phyloP scores from a whole-genome alignment of 2,329 filamentous ascomycete genomes.

The Colletotrichum kahawae region DNA sequence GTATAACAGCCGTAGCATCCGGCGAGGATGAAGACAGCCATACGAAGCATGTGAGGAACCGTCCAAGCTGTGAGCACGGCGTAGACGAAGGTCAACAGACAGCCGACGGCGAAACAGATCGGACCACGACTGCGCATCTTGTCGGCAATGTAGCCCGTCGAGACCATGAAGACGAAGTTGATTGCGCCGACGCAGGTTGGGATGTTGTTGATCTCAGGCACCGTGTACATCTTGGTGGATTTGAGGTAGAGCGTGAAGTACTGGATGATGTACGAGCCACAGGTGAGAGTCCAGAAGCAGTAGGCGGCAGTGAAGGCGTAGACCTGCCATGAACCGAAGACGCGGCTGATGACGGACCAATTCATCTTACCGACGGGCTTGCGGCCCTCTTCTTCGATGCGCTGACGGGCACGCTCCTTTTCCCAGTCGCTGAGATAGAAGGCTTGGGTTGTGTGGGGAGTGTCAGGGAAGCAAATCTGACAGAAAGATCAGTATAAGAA shows the following conservation, averaged over 20 bases:
- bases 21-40: slow-evolving; percentile 43
- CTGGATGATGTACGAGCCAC: slow-evolving; percentile 43
- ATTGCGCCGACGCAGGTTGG: slow-evolving; percentile 47
- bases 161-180: slow-evolving; percentile 46
- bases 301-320: slow-evolving; percentile 47
- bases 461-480: slow-evolving; percentile 42
- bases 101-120: slow-evolving; percentile 39
- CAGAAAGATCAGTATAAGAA: background rate
- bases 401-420: slow-evolving; percentile 65
- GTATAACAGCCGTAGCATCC: slow-evolving; percentile 48
- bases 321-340: slow-evolving; percentile 47
- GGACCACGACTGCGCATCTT: slow-evolving; percentile 39
- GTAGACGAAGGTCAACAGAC: slow-evolving; percentile 39
- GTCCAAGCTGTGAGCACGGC: slow-evolving; percentile 41
- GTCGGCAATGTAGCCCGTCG: slow-evolving; percentile 39
- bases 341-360: slow-evolving; percentile 39
- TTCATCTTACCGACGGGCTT: slow-evolving; percentile 40
- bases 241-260: slow-evolving; percentile 47
- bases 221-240: slow-evolving; percentile 34
- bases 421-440: slow-evolving; percentile 58
- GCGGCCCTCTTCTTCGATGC: slow-evolving; percentile 66
- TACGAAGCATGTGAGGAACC: slow-evolving; percentile 38
- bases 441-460: slow-evolving; percentile 44
- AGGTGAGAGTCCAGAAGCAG: slow-evolving; percentile 42
- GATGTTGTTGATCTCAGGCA: slow-evolving; percentile 49